phyloP scores from a whole-genome alignment of 2,329 filamentous ascomycete species.

The Sporothrix brasiliensis region DNA sequence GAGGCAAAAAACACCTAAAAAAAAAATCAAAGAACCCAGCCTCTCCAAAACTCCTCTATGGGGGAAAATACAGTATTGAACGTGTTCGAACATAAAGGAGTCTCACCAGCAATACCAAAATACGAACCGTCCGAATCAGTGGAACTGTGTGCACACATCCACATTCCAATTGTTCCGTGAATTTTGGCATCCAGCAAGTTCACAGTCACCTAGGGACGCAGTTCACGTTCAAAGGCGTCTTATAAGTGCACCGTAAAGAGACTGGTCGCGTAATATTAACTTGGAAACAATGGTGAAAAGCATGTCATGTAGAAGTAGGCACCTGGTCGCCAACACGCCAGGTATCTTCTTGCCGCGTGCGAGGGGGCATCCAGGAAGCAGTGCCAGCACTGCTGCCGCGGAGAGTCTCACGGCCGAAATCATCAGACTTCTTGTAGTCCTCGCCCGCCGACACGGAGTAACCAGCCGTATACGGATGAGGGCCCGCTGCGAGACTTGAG shows the following conservation, averaged over 20 bases:
- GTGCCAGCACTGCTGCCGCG: conserved; percentile 47
- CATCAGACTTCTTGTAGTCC: conserved; percentile 62
- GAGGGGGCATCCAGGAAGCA: conserved; percentile 70
- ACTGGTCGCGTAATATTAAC: conserved; percentile 5
- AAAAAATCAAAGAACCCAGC: conserved; percentile 14
- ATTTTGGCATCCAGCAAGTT: not conserved
- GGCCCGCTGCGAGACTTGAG: conserved; percentile 37
- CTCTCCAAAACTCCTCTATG: conserved; percentile 34
- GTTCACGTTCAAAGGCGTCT: not conserved
- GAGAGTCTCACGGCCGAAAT: conserved; percentile 46
- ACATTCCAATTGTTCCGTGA: not conserved
- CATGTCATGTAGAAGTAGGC: conserved; percentile 34
- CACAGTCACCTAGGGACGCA: not conserved
- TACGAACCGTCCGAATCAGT: not conserved
- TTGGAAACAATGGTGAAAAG: not conserved
- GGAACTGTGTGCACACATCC: not conserved
- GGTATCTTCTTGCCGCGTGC: conserved; percentile 83
- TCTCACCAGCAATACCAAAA: not conserved
- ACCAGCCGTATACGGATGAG: conserved; percentile 52
- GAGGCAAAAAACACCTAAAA: not conserved
- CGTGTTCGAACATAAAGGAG: not conserved
- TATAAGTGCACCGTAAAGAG: not conserved
- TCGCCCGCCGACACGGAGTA: conserved; percentile 48
- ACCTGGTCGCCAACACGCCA: conserved; percentile 59
- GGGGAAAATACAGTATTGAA: conserved; percentile 28